A percentile compares a stretch with the other conserved stretches of the same genome.
Evolutionary conservation across 2,329 filamentous ascomycete species (phyloP).

Genomic region (Eutypa lata): DNA sequence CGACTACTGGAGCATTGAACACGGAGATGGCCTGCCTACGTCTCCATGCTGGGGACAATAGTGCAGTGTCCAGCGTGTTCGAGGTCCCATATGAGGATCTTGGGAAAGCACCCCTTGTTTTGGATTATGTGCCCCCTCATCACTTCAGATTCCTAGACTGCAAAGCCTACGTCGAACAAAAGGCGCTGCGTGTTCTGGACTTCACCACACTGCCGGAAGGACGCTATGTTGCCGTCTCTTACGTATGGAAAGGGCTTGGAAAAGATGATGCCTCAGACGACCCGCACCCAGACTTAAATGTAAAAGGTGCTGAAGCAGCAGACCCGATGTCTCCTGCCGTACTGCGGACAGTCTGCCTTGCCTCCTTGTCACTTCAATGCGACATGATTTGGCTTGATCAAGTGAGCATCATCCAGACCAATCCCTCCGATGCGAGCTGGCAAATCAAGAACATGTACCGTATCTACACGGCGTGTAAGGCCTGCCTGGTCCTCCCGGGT

Average conservation of each 20-base stretch:
- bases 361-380: slow-evolving; percentile 2
- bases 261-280: neutral
- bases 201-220: slow-evolving; percentile 1
- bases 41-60: neutral
- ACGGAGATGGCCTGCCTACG: neutral
- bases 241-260: slow-evolving; percentile 9
- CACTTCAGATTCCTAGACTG: slow-evolving; percentile 7
- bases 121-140: neutral
- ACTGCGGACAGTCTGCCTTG: slow-evolving; percentile 7
- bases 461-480: slow-evolving; percentile 12
- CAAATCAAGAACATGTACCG: slow-evolving; percentile 18
- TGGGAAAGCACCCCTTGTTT: neutral
- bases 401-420: slow-evolving; percentile 12
- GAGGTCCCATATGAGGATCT: neutral
- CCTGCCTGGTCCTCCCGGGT: slow-evolving; percentile 17
- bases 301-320: slow-evolving; percentile 8
- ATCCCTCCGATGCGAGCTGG: slow-evolving; percentile 15
- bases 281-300: neutral
- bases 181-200: slow-evolving; percentile 3
- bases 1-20: neutral
- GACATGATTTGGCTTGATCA: slow-evolving; percentile 13
- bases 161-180: neutral
- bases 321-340: slow-evolving; percentile 12
- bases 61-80: neutral
- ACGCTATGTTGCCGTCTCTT: slow-evolving; percentile 7